Percentiles rank a stretch among this genome's conserved stretches.
Conservation (phyloP, 2,329 filamentous ascomycete species). For the Sclerotinia sclerotiorum region DNA sequence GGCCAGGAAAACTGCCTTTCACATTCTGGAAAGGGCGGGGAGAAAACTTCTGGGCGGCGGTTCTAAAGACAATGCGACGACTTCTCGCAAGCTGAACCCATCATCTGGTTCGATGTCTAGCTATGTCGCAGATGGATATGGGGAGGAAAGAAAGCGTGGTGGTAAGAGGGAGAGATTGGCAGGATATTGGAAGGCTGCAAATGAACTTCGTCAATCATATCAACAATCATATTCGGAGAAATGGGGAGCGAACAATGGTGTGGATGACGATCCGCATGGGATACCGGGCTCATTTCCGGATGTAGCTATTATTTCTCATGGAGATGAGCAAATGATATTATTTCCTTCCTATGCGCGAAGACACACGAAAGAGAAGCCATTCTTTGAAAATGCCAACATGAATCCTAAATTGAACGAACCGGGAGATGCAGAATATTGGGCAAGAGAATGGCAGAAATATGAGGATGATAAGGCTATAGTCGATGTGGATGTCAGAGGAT, state of each 20-base stretch:
- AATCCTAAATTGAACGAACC: constrained; percentile 44
- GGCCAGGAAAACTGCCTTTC: constrained; percentile 39
- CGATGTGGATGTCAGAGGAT: constrained; percentile 92
- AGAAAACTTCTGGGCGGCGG: constrained; percentile 40
- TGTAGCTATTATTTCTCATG: constrained; percentile 74
- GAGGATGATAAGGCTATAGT: constrained; percentile 84
- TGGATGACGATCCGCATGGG: constrained; percentile 46
- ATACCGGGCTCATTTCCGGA: constrained; percentile 82
- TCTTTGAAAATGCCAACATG: constrained; percentile 43
- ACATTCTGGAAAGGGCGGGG: constrained; percentile 36
- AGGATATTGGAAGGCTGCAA: constrained; percentile 68
- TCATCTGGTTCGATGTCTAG: constrained; percentile 41
- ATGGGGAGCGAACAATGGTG: constrained; percentile 48
- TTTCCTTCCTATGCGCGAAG: constrained; percentile 88
- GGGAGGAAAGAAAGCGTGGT: constrained; percentile 56
- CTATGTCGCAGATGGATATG: constrained; percentile 37
- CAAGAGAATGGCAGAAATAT: constrained; percentile 72
- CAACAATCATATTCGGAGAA: constrained; percentile 51
- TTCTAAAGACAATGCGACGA: constrained; percentile 42
- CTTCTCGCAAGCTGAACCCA: constrained; percentile 34
- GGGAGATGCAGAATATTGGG: constrained; percentile 72
- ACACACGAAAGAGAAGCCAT: constrained; percentile 38
- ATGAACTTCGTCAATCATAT: constrained; percentile 69
- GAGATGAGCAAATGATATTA: constrained; percentile 87
- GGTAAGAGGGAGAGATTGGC: constrained; percentile 76